Base-by-base conservation (phyloP, 768 basidiomycete species). In the Hypholoma sublateritium region DNA sequence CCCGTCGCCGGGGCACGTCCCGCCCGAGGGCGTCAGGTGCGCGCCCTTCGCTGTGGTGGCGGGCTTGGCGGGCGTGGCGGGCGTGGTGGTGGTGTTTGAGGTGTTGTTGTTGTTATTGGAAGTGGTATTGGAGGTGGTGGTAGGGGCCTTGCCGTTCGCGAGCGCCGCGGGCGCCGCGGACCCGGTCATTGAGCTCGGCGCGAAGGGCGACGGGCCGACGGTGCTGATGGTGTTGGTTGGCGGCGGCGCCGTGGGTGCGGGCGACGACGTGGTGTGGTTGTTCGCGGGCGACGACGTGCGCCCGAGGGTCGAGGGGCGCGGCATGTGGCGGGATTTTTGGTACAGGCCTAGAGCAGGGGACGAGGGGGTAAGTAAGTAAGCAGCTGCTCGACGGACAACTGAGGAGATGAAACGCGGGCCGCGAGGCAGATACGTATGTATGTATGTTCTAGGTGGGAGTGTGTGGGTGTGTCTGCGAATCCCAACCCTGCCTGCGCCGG, bases 1-100 rank as follows among this genome's bases (percentile, higher is more conserved):
- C 34, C 97, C 97, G 74, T 98, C 97, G 56, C 97, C 97, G 3
- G 97, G 97, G 73, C 97, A 99, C n/a, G 95, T 95, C 59, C 90
- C 89, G 32, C 74, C 72, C 13, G 64, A 16, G 22, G 55, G 59
- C 47, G 63, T 62, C 52, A 58, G 57, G 28, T 64, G 60, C 0
- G 55, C 41, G n/a, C n/a, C 48, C 42, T 8, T 50, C 64, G 59
- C 67, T 54, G n/a, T n/a, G n/a, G n/a, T n/a, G n/a, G n/a, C n/a
- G n/a, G n/a, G n/a, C n/a, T n/a, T n/a, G n/a, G n/a, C n/a, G n/a
- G n/a, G n/a, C n/a, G n/a, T n/a, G n/a, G n/a, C n/a, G n/a, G n/a
- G n/a, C n/a, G n/a, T n/a, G n/a, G n/a, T n/a, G n/a, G n/a, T n/a
- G n/a, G n/a, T n/a, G n/a, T n/a, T n/a, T n/a, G n/a, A n/a, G n/a